Base-by-base conservation (phyloP, 2,329 filamentous ascomycete genomes). In the Teratosphaeria epicoccoides region DNA sequence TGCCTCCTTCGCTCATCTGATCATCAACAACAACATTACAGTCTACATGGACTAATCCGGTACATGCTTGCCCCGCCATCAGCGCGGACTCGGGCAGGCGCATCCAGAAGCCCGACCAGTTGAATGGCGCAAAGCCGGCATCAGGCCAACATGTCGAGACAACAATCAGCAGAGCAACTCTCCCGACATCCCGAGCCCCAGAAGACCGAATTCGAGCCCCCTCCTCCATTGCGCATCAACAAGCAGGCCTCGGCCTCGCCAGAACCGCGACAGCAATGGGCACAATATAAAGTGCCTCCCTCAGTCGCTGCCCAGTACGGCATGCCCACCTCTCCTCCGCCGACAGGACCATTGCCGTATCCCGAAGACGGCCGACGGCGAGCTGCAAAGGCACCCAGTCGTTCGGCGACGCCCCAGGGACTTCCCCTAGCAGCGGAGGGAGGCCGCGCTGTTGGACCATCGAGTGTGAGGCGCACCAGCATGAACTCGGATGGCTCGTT, bases 251-350 rank as follows among this genome's bases (percentile, higher is more conserved):
- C 52, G 37, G 45, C 58, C 51, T 52, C 58, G 23, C 37, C 46
- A 40, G 49, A 62, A 37, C 61, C 61, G n/a, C 56, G 54, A 25
- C 59, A 62, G 55, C 64, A 66, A 61, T 66, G 63, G 63, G 64
- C 64, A 28, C 60, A 62, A 28, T 66, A 66, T 52, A 54, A 60
- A 49, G 61, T 66, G 10, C 64, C 64, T 6, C 54, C 58, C 11
- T 59, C 57, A 4, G 47, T 24, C n/a, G 26, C 24, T 12, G 24
- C 20, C 49, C 20, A 23, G n/a, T 66, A 61, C 51, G 63, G 64
- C 33, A 61, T 62, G 7, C 63, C 64, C 2, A 59, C 57, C 20
- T 64, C 61, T 46, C 64, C 63, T 14, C 64, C 64, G 20, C 64
- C 64, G 1, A 56, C 58, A 4, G 62, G 60, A 1, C 62, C 59